These are phyloP conservation scores for Penicillium palitans DNA, from an alignment of 2,329 filamentous ascomycete species.

Conservation along the genomic window DNA sequence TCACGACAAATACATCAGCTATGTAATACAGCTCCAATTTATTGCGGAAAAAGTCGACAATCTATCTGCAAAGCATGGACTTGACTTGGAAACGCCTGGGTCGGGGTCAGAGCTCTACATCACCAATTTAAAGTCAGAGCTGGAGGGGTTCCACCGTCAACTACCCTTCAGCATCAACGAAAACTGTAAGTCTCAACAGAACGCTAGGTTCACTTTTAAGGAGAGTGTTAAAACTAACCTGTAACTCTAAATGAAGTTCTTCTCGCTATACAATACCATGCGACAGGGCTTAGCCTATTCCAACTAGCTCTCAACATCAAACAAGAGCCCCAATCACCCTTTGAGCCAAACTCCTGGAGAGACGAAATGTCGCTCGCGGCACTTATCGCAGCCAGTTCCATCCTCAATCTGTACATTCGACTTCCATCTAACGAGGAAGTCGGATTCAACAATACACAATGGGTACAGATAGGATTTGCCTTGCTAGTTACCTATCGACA, in stretches of 20 bases:
- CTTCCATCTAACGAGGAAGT: neutral
- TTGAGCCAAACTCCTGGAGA: neutral
- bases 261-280: neutral
- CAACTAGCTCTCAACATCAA: neutral
- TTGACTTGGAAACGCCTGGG: neutral
- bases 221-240: neutral
- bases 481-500: neutral
- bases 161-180: neutral
- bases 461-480: neutral
- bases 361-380: neutral
- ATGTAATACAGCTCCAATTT: neutral
- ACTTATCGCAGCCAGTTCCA: neutral
- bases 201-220: neutral
- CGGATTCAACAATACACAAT: conserved; percentile 1
- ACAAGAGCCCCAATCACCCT: neutral
- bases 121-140: neutral
- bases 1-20: neutral
- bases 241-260: neutral
- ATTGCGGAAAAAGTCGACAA: neutral
- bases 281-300: neutral
- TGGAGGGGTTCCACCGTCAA: neutral
- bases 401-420: neutral
- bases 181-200: neutral
- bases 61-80: neutral
- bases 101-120: neutral